Evolutionary conservation across 1,139 yeast genomes (phyloP), one percentile per base, ranked within the genome.

Genomic region (Yamadazyma songkhlaensis): DNA sequence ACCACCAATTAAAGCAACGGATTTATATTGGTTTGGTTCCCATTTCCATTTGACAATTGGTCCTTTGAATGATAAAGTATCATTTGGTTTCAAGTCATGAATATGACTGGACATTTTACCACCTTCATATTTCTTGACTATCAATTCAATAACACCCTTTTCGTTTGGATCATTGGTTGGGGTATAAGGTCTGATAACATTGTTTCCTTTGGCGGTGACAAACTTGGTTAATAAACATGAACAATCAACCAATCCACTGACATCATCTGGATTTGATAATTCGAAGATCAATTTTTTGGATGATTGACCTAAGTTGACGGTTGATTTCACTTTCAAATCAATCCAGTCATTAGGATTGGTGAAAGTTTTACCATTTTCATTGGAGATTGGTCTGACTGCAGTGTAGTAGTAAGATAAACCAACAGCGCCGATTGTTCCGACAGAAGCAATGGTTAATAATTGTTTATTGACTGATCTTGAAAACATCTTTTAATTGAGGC

Each of bases 111-210:
- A 79, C 81, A 90, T 83, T 67, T 86, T 84, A 53, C 97, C 97
- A 38, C 67, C 72, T 36, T 81, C 85, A 68, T 94, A 94, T 47
- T 74, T 79, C 76, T 94, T 94, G 62, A 94, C 72, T 45, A 90
- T 77, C 51, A 94, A 77, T 46, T 87, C 89, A 55, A 94, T 72
- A 41, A 75, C 61, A 38, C 98, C 98, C 60, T 74, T 74, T 44
- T 74, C 72, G 39, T 79, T 80, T 38, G 76, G 70, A 54, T 84
- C 88, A 25, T 87, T 77, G 39, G 83, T 74, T 41, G 99, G 98
- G 27, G 99, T 94, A 74, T 94, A 94, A 33, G 99, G 98, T 71
- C 99, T 84, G 48, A 94, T 74, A 42, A 92, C 96, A 55, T 83
- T 81, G 66, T 72, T 80, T 50, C 97, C 97, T 69, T 88, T 88